Conservation (phyloP, 306 rosid genomes). For the Lablab purpureus region DNA sequence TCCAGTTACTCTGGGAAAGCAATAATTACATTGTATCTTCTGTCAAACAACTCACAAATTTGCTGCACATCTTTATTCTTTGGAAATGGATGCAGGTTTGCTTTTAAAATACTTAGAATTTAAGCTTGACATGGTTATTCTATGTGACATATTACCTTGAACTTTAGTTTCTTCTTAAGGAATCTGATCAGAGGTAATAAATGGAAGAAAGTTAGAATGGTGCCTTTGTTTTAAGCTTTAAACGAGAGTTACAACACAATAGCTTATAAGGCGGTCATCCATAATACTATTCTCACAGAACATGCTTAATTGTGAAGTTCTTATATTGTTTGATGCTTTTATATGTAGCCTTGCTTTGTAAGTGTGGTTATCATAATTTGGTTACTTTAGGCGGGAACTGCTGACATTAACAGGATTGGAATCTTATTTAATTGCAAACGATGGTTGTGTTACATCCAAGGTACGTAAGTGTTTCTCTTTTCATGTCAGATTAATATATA, state of each 20-base stretch:
- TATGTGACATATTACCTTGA: neutral
- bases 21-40: neutral
- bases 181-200: neutral
- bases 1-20: neutral
- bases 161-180: neutral
- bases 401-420: neutral
- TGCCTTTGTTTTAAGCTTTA: neutral
- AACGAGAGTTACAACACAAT: neutral
- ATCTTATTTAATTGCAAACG: neutral
- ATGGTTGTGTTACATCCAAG: neutral
- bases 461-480: neutral
- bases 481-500: neutral
- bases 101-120: neutral
- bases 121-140: neutral
- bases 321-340: neutral
- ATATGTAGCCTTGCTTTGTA: neutral
- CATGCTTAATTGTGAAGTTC: neutral
- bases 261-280: neutral
- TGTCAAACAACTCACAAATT: neutral
- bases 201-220: neutral
- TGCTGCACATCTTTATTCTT: neutral
- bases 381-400: neutral
- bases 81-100: neutral
- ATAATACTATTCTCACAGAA: neutral
- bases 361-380: neutral